These are phyloP conservation scores for Aphanomyces euteiches DNA, from an alignment of 352 stramenopile species.

Conservation along the genomic window DNA sequence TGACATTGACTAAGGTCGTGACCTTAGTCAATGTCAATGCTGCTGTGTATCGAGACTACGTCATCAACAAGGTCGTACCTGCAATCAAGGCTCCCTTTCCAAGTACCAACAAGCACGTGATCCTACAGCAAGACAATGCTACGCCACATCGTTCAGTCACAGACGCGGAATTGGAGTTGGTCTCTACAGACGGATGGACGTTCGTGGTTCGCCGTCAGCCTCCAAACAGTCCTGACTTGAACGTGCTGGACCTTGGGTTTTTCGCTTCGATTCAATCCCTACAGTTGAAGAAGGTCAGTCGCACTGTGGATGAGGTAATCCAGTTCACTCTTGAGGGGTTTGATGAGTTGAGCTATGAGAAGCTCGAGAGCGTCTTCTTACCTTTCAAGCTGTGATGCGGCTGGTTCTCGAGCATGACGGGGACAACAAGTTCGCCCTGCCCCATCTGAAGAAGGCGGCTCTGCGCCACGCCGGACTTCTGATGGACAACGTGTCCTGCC, in stretches of 20 bases:
- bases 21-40: too few relatives aligned
- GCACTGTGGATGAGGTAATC: too few relatives aligned
- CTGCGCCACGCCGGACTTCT: slow-evolving; percentile 6
- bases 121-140: slow-evolving; percentile 11
- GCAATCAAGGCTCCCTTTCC: slow-evolving; percentile 1
- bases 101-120: neutral
- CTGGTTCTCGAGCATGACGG: slow-evolving; percentile 3
- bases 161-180: too few relatives aligned
- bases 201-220: too few relatives aligned
- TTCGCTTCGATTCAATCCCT: too few relatives aligned
- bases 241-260: too few relatives aligned
- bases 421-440: slow-evolving; percentile 24
- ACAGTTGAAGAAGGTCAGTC: too few relatives aligned
- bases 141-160: slow-evolving; percentile 26
- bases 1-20: too few relatives aligned
- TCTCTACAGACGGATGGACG: slow-evolving; percentile 8
- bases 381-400: slow-evolving; percentile 27
- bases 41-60: slow-evolving; percentile 30
- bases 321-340: slow-evolving; percentile 13
- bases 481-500: slow-evolving; percentile 9
- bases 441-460: slow-evolving; percentile 5
- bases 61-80: slow-evolving; percentile 10
- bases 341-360: slow-evolving; percentile 6
- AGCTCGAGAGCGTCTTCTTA: slow-evolving; percentile 23
- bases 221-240: too few relatives aligned